Percentiles rank a stretch among this genome's conserved stretches.
phyloP scores from a whole-genome alignment of 345 rosid genomes.

The Luvunga scandens region DNA sequence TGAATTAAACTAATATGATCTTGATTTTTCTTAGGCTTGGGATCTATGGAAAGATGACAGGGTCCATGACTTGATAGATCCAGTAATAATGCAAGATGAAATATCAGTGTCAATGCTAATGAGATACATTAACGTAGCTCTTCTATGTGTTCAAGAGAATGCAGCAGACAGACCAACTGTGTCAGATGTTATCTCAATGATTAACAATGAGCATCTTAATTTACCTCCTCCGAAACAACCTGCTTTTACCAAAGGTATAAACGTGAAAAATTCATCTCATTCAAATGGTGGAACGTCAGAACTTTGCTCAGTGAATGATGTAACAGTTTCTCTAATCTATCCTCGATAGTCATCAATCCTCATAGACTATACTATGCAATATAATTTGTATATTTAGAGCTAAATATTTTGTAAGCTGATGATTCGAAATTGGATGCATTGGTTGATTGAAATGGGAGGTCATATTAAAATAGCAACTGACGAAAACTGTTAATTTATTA shows the following conservation, averaged over 20 bases:
- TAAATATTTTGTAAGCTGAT: no score
- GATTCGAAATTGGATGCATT: no score
- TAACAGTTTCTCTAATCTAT: not conserved
- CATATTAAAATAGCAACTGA: no score
- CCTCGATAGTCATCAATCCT: not conserved
- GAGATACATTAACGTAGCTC: not conserved
- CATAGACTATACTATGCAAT: no score
- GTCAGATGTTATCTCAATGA: not conserved
- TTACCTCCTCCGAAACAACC: not conserved
- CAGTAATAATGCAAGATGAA: not conserved
- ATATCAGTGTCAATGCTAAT: not conserved
- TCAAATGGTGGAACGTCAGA: not conserved
- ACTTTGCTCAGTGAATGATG: not conserved
- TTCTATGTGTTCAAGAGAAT: not conserved
- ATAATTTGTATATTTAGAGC: no score
- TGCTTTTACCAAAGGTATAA: not conserved
- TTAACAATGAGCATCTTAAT: not conserved
- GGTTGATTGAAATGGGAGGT: no score
- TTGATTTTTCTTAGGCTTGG: not conserved
- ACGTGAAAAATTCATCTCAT: not conserved
- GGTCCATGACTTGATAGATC: not conserved
- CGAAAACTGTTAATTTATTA: no score
- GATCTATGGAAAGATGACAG: not conserved
- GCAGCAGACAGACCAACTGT: not conserved
- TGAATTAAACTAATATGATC: not conserved